Conservation (phyloP, 2,329 filamentous ascomycete genomes). For the Arthroderma sp. region DNA sequence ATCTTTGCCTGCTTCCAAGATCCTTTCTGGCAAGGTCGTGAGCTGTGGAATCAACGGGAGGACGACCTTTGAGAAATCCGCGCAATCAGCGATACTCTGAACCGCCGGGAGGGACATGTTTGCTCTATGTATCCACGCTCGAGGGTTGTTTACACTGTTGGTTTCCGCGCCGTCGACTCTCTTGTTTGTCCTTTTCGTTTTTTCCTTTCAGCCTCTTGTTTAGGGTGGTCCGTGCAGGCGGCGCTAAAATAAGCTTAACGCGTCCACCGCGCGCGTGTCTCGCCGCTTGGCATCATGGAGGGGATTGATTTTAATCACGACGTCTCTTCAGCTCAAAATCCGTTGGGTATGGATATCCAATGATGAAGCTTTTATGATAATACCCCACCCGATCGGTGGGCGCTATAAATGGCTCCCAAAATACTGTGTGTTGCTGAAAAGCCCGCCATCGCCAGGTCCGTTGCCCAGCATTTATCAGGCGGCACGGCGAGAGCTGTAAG, state of each 20-base stretch:
- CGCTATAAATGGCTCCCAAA: constrained; percentile 30
- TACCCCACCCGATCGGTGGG: constrained; percentile 7
- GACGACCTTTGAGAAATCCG: constrained; percentile 61
- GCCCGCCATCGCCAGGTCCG: constrained; percentile 89
- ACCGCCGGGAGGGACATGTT: constrained; percentile 54
- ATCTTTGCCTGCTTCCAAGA: constrained; percentile 48
- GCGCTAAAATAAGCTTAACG: constrained; percentile 8
- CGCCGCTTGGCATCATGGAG: no score
- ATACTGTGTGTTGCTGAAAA: constrained; percentile 74
- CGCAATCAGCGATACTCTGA: constrained; percentile 57
- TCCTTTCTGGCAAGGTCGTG: constrained; percentile 52
- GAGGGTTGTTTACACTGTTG: no score
- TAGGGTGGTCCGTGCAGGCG: background rate
- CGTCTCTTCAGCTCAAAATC: no score
- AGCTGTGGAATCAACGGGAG: constrained; percentile 61
- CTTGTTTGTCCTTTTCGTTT: no score
- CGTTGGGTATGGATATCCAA: background rate
- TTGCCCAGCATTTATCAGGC: constrained; percentile 77
- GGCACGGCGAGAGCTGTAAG: constrained; percentile 57
- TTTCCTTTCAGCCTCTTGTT: no score
- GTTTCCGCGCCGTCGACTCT: no score
- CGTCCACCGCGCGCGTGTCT: background rate
- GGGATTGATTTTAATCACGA: no score
- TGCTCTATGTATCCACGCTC: no score
- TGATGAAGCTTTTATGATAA: background rate